Base-by-base conservation (phyloP, 768 basidiomycete species). In the Amanita pallidorosea region DNA sequence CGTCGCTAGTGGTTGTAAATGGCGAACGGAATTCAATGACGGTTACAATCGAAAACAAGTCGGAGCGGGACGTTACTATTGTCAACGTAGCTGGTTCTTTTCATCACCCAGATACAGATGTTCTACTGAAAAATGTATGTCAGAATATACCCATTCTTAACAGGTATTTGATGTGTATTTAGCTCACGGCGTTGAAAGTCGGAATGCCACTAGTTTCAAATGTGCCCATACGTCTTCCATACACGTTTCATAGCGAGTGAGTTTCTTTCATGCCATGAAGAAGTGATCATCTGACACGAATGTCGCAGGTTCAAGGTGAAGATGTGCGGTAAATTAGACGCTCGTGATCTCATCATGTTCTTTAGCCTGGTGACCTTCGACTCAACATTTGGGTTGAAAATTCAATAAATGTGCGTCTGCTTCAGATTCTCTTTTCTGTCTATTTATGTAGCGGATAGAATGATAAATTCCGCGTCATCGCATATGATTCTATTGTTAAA, bases 331-430 rank as follows among this genome's bases (percentile, higher is more conserved):
- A 15, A 46, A 29, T 38, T 43, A 9, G 41, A 18, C 37, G 44
- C 18, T 43, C 31, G 45, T 17, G 41, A 22, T 41, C 25, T 54
- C 31, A 56, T 34, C 41, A 29, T 22, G 51, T 49, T 49, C 41
- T 55, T 38, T 58, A 89, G 88, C 78, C 87, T 47, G 85, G 86
- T 47, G 87, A 89, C 55, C 66, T 85, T 51, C 81, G 76, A 56
- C 72, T 92, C 47, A 81, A 71, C 56, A 61, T 91, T 27, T 90
- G 84, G 85, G 55, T 89, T n/a, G 85, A 90, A 54, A 80, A 87
- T 58, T 64, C 70, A 13, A 64, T 68, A 29, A 82, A 85, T 52
- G 88, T 86, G 59, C 44, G 74, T 68, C 29, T 23, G 45, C 11
- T 44, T 11, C 31, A 40, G 31, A 31, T 33, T 18, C 18, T 12